Evolutionary conservation across 2,329 filamentous ascomycete genomes (phyloP).

Genomic region (Exophiala dermatitidis): DNA sequence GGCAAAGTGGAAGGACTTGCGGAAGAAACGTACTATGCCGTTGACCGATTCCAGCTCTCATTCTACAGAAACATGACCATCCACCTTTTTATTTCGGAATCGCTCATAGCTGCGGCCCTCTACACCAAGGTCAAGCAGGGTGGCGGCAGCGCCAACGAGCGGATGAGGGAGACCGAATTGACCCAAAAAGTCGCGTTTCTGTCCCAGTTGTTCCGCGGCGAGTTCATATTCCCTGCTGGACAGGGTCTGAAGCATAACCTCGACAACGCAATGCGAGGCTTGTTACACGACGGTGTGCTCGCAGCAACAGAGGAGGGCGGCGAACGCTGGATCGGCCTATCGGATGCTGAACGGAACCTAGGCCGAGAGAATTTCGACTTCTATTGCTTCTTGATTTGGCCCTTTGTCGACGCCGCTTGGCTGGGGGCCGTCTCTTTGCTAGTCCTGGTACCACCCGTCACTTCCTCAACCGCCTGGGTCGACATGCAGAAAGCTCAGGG

Average conservation of each 20-base stretch:
- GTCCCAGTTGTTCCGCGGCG: conserved; percentile 82
- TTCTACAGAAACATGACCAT: conserved; percentile 99
- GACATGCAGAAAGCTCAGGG: conserved; percentile 70
- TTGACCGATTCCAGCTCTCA: conserved; percentile 91
- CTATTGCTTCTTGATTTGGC: conserved; percentile 98
- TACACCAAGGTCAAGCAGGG: conserved; percentile 88
- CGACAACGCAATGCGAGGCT: conserved; percentile 65
- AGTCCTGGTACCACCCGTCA: conserved; percentile 68
- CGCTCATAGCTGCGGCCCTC: conserved; percentile 80
- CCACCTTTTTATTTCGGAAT: conserved; percentile 90
- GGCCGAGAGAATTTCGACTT: conserved; percentile 96
- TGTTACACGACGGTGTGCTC: conserved; percentile 75
- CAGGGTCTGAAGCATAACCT: conserved; percentile 73
- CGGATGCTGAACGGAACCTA: conserved; percentile 63
- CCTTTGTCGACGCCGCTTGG: conserved; percentile 93
- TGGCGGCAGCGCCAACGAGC: conserved; percentile 73
- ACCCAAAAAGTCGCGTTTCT: conserved; percentile 78
- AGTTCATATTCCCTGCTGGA: conserved; percentile 88
- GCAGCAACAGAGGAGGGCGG: conserved; percentile 52
- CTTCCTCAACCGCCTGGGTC: conserved; percentile 57
- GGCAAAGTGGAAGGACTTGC: conserved; percentile 70
- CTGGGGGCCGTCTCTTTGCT: conserved; percentile 81
- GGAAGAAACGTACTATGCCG: conserved; percentile 88
- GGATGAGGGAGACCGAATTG: conserved; percentile 67
- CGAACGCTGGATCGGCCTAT: conserved; percentile 64